A percentile compares a stretch with the other conserved stretches of the same genome.
Conservation (phyloP, 495 filamentous ascomycete species). For the Trichoderma virens region DNA sequence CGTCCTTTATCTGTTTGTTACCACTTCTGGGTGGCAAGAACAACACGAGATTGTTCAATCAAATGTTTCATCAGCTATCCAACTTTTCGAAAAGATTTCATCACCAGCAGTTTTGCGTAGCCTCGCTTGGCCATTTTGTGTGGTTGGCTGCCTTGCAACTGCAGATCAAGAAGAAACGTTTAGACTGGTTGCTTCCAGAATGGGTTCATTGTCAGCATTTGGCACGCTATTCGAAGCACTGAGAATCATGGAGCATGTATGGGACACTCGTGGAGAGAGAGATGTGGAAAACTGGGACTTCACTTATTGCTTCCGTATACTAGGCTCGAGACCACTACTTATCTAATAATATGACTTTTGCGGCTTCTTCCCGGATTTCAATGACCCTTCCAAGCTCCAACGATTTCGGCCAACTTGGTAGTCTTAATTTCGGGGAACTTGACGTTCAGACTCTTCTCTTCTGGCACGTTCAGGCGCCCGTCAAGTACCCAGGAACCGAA, state of each 20-base stretch:
- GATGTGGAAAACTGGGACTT: conserved; percentile 29
- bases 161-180: conserved; percentile 34
- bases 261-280: conserved; percentile 29
- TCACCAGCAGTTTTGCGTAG: conserved; percentile 27
- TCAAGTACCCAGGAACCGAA: conserved; percentile 25
- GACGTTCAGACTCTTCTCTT: conserved; percentile 25
- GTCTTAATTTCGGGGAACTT: conserved; percentile 31
- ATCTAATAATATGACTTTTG: conserved; percentile 18
- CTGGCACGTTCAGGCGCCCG: conserved; percentile 22
- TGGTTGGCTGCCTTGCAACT: conserved; percentile 45
- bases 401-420: conserved; percentile 23
- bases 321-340: conserved; percentile 30
- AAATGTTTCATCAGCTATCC: conserved; percentile 29
- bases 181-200: conserved; percentile 27
- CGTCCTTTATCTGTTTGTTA: conserved; percentile 39
- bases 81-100: conserved; percentile 23
- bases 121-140: conserved; percentile 44
- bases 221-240: conserved; percentile 39
- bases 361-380: background rate
- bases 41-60: conserved; percentile 27
- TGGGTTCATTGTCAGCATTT: conserved; percentile 35
- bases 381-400: conserved; percentile 21
- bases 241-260: conserved; percentile 45
- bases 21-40: conserved; percentile 47
- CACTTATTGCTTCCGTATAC: conserved; percentile 28